phyloP scores from a whole-genome alignment of 176 grass and related monocot genomes.

The Lolium rigidum region DNA sequence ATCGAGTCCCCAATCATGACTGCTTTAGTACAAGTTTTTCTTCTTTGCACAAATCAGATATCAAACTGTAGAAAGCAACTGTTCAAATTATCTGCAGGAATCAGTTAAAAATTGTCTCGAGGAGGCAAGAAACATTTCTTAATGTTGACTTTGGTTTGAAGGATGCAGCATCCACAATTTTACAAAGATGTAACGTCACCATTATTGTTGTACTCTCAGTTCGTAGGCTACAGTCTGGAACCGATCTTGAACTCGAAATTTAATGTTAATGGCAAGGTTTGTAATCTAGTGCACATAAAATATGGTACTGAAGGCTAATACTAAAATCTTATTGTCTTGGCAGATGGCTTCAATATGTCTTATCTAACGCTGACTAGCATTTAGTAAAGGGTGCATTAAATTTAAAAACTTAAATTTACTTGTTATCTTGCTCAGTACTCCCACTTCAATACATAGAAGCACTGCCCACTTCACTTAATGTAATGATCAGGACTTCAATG shows the following conservation, averaged over 20 bases:
- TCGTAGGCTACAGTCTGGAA: too few species aligned
- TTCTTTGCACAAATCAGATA: conserved; percentile 12
- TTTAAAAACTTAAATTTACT: neutral
- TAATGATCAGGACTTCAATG: neutral
- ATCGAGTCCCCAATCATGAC: neutral
- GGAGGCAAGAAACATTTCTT: too few species aligned
- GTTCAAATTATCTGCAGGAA: too few species aligned
- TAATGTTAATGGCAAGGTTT: too few species aligned
- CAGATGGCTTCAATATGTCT: neutral
- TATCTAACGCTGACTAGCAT: neutral
- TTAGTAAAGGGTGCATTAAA: neutral
- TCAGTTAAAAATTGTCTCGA: too few species aligned
- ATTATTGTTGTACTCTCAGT: too few species aligned
- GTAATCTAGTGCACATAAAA: too few species aligned
- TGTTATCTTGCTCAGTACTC: neutral
- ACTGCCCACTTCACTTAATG: neutral
- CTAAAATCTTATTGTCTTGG: neutral
- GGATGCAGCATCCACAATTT: too few species aligned
- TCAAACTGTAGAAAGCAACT: neutral
- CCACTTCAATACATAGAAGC: neutral
- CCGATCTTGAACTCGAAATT: too few species aligned
- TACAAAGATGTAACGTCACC: too few species aligned
- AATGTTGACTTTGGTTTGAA: too few species aligned
- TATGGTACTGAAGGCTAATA: neutral
- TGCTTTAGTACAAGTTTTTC: neutral